Percentiles rank a stretch among this genome's conserved stretches.
Evolutionary conservation across 225 moss, liverwort and hornwort genomes (phyloP).

Genomic region (Lunularia cruciata): DNA sequence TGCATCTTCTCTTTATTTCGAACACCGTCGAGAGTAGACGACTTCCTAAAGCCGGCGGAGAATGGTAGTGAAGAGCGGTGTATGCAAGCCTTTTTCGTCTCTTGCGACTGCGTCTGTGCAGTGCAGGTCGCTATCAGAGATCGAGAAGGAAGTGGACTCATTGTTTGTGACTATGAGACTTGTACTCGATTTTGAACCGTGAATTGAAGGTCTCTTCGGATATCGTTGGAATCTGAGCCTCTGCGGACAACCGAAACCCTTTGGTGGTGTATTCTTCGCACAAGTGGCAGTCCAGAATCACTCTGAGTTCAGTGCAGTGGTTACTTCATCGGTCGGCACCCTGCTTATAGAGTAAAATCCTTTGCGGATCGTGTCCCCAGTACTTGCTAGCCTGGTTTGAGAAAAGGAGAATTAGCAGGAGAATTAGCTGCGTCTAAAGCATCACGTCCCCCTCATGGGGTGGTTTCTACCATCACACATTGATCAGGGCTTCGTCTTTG

Average conservation of each 20-base stretch:
- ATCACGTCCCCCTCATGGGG: conserved; percentile 22
- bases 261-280: not conserved
- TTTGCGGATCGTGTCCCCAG: not conserved
- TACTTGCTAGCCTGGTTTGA: not conserved
- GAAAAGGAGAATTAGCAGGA: not conserved
- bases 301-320: not conserved
- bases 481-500: conserved; percentile 61
- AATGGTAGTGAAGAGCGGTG: too few species aligned
- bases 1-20: too few species aligned
- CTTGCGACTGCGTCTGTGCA: not conserved
- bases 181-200: not conserved
- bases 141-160: not conserved
- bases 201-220: too few species aligned
- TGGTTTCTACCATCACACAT: conserved; percentile 48
- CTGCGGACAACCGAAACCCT: not conserved
- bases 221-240: not conserved
- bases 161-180: not conserved
- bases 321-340: not conserved
- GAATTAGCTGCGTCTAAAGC: not conserved
- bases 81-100: too few species aligned
- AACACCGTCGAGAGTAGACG: too few species aligned
- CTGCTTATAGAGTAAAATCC: not conserved
- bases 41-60: too few species aligned
- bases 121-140: not conserved
- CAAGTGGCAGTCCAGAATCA: not conserved